A percentile compares a stretch with the other conserved stretches of the same genome.
Evolutionary conservation across 257 asterid species (phyloP).

Genomic region (Capsicum pubescens): DNA sequence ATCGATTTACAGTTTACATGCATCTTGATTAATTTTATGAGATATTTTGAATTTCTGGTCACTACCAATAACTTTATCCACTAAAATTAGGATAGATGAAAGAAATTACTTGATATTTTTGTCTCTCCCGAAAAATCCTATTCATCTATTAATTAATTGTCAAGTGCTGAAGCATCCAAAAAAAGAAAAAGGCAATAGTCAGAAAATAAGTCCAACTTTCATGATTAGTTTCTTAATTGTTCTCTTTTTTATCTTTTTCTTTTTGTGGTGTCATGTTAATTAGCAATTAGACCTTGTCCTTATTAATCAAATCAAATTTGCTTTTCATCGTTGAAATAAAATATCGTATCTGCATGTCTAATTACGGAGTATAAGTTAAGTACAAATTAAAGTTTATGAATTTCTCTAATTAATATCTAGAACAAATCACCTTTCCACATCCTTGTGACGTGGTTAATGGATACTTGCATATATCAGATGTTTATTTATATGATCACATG

Average conservation of each 20-base stretch:
- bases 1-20: too few relatives aligned
- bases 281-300: conserved; percentile 7
- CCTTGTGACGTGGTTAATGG: conserved; percentile 6
- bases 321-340: not conserved
- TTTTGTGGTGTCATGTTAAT: conserved; percentile 9
- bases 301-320: not conserved
- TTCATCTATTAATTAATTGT: not conserved
- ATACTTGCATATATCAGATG: not conserved
- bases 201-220: conserved; percentile 19
- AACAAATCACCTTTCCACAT: conserved; percentile 5
- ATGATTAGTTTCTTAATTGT: conserved; percentile 14
- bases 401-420: not conserved
- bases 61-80: too few relatives aligned
- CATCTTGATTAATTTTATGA: too few relatives aligned
- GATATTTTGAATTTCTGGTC: too few relatives aligned
- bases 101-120: too few relatives aligned
- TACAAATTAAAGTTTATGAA: not conserved
- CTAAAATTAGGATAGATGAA: too few relatives aligned
- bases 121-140: too few relatives aligned
- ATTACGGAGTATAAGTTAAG: not conserved
- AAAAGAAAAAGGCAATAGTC: not conserved
- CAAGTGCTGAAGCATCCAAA: not conserved
- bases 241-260: not conserved
- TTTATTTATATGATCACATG: not conserved
- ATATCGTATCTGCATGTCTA: not conserved